phyloP scores from a whole-genome alignment of 106 monocot species.

The Phalaenopsis aphrodite region DNA sequence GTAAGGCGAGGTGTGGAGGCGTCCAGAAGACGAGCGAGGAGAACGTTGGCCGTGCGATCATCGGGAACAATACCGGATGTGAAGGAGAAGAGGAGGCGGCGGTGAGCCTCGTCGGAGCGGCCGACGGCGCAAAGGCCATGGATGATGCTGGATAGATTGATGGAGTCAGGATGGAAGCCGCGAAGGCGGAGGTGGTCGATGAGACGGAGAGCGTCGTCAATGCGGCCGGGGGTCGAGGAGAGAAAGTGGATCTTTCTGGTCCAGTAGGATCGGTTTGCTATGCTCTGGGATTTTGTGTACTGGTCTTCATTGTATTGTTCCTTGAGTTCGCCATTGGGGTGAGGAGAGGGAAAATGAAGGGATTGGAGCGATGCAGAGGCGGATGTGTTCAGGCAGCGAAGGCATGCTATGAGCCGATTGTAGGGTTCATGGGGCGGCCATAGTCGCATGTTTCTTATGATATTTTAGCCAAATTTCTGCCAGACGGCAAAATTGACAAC shows the following conservation, averaged over 20 bases:
- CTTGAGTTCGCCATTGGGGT: background rate
- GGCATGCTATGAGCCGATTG: background rate
- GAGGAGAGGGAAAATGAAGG: background rate
- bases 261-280: slow-evolving; percentile 34
- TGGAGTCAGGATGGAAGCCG: slow-evolving; percentile 38
- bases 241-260: slow-evolving; percentile 21
- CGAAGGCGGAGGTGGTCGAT: slow-evolving; percentile 52
- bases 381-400: background rate
- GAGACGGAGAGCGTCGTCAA: slow-evolving; percentile 54
- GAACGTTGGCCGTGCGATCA: slow-evolving; percentile 41
- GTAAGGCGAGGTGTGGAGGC: slow-evolving; percentile 41
- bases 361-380: background rate
- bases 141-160: slow-evolving; percentile 40
- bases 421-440: background rate
- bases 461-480: background rate
- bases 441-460: background rate
- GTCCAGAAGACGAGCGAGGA: slow-evolving; percentile 64
- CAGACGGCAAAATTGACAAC: too few relatives aligned
- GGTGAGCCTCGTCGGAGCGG: slow-evolving; percentile 71
- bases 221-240: slow-evolving; percentile 12
- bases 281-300: slow-evolving; percentile 5
- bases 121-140: slow-evolving; percentile 50
- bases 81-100: slow-evolving; percentile 48
- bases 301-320: background rate
- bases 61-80: slow-evolving; percentile 32